Conservation (phyloP, 805 yeast species). For the Danielozyma ontarioensis region DNA sequence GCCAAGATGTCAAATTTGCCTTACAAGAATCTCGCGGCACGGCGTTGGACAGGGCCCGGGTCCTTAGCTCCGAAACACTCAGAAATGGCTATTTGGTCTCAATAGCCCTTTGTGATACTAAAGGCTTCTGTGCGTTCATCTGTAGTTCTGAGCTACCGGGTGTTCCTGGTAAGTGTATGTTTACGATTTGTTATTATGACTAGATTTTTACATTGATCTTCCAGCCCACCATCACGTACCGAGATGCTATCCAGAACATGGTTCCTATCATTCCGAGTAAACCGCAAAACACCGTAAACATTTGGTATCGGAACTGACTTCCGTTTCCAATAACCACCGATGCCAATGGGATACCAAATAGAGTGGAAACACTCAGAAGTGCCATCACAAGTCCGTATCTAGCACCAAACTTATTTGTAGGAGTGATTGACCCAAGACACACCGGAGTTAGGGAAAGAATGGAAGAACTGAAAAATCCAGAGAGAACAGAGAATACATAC, state of each 20-base stretch:
- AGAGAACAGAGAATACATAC: constrained; percentile 47
- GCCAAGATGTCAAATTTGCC: too few relatives aligned
- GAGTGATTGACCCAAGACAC: constrained; percentile 63
- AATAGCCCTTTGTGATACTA: too few relatives aligned
- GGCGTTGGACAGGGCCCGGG: too few relatives aligned
- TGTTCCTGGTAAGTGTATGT: too few relatives aligned
- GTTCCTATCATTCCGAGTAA: constrained; percentile 33
- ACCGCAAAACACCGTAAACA: constrained; percentile 42
- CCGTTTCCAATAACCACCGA: constrained; percentile 33
- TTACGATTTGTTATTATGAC: too few relatives aligned
- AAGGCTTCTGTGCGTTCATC: too few relatives aligned
- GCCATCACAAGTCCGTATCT: constrained; percentile 65
- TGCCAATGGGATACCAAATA: constrained; percentile 33
- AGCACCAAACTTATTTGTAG: constrained; percentile 60
- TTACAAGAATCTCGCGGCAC: too few relatives aligned
- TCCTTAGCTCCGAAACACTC: too few relatives aligned
- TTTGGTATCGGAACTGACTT: constrained; percentile 27
- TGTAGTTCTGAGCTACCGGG: too few relatives aligned
- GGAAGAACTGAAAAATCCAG: constrained; percentile 59
- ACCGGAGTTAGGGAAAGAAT: constrained; percentile 63
- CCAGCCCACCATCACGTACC: constrained; percentile 43
- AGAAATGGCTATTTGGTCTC: too few relatives aligned
- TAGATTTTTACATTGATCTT: constrained; percentile 10
- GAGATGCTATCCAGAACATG: constrained; percentile 37
- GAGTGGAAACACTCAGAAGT: constrained; percentile 42